These are phyloP conservation scores for Pholiota conissans DNA, from an alignment of 768 basidiomycete species.

Conservation along the genomic window DNA sequence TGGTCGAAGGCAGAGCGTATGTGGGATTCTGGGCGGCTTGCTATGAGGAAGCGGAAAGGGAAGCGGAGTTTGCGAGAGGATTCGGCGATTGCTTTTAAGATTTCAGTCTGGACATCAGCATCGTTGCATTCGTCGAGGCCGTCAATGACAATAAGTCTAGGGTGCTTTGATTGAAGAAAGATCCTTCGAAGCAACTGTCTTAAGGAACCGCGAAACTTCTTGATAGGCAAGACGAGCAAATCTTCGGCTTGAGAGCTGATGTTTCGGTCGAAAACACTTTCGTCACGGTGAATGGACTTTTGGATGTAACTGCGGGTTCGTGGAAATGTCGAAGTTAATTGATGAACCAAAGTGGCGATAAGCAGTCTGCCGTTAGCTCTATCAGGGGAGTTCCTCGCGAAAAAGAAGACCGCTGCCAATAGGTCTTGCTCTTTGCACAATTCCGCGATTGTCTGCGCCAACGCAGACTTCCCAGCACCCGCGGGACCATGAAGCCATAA, in stretches of 20 bases:
- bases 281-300: conserved; percentile 7
- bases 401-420: conserved; percentile 18
- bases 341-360: conserved; percentile 16
- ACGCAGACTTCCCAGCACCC: conserved; percentile 18
- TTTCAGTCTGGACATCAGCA: conserved; percentile 2
- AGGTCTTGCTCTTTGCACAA: conserved; percentile 1
- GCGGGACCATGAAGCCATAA: conserved; percentile 20
- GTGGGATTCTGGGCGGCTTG: conserved; percentile 19
- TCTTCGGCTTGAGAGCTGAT: conserved; percentile 9
- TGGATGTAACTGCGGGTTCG: conserved; percentile 2
- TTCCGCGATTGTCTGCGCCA: conserved; percentile 15
- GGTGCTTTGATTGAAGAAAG: background rate
- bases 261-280: conserved; percentile 8
- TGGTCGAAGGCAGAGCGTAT: conserved; percentile 12
- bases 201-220: conserved; percentile 1
- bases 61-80: conserved; percentile 1
- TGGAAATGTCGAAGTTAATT: conserved; percentile 14
- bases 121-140: conserved; percentile 18
- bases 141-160: conserved; percentile 15
- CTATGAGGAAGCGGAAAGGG: conserved; percentile 17
- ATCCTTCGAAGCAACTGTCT: background rate
- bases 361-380: conserved; percentile 11
- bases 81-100: conserved; percentile 8
- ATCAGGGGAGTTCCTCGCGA: conserved; percentile 13
- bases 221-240: conserved; percentile 13